These are phyloP conservation scores for Stephania cephalantha DNA, from an alignment of 164 flowering plant genomes.

Conservation along the genomic window DNA sequence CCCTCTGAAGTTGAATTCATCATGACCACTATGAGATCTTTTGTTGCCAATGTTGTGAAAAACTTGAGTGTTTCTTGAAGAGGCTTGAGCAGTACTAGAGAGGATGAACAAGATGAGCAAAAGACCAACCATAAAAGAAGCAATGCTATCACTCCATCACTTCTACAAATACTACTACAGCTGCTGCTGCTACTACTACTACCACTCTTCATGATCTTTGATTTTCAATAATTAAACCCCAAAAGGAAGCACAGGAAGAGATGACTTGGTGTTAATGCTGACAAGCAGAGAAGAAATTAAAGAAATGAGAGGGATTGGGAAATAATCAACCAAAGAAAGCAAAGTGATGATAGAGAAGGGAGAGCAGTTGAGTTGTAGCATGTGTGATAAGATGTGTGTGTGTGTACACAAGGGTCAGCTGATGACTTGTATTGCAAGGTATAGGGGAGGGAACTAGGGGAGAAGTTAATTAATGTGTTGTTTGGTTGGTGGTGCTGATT, in stretches of 20 bases:
- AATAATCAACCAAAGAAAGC: neutral
- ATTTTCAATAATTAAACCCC: constrained; percentile 3
- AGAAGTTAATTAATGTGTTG: neutral
- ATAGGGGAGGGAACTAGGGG: constrained; percentile 12
- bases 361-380: neutral
- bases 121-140: constrained; percentile 19
- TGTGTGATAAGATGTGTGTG: neutral
- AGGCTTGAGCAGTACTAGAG: constrained; percentile 25
- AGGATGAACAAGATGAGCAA: constrained; percentile 22
- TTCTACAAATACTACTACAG: constrained; percentile 13
- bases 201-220: constrained; percentile 12
- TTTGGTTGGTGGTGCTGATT: too few species aligned
- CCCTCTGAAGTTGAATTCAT: constrained; percentile 38
- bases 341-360: neutral
- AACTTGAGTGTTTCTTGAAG: constrained; percentile 28
- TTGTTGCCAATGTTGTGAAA: constrained; percentile 11
- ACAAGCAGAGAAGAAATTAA: neutral
- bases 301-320: neutral
- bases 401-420: too few species aligned
- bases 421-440: constrained; percentile 5
- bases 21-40: neutral
- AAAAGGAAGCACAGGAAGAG: neutral
- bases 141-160: constrained; percentile 7
- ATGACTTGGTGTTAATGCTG: neutral
- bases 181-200: too few species aligned